Evolutionary conservation across 768 basidiomycete species (phyloP), one percentile per base, ranked within the genome.

Genomic region (Exsudoporus frostii): DNA sequence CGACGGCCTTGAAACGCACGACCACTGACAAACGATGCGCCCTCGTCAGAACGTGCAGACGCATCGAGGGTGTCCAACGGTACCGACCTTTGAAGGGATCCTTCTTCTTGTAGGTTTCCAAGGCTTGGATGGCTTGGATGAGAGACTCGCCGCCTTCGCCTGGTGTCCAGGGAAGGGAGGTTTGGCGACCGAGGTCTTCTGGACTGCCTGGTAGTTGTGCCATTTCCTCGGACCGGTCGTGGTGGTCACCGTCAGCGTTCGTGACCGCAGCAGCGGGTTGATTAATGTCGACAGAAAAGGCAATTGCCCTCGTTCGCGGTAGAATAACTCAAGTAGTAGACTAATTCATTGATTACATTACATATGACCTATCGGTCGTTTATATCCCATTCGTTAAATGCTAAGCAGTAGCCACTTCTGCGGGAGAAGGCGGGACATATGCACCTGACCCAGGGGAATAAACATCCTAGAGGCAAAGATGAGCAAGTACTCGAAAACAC

Each of bases 1-100:
- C 96, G 10, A 97, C 90, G 2, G 96, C 94, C 69, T 95, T 95
- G 82, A 99, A 99, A 40, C 94, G 86, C 10, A 99, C 92, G 56
- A 98, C 86, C 46, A 98, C 96, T 98, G 30, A 9, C 20, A 9
- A 29, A 45, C 2, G 22, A 27, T 3, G 22, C 17, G 17, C 4
- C 20, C 4, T 14, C 9, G 19, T 54, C 22, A 54, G 38, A 42
- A 40, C 25, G 9, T 11, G 33, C 19, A 6, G 20, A n/a, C 7
- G 13, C n/a, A 48, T 53, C 37, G 22, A 30, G 14, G 17, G 6
- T 4, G 34, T 24, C 24, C 39, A 33, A 50, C 58, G 24, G 19
- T 9, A 7, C 29, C 29, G 29, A 90, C 90, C 86, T 77, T 92
- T 93, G 50, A 80, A 78, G 0, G 82, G 75, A 67, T 92, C 90